phyloP scores from a whole-genome alignment of 1,284 basidiomycete species.

The Puccinia polysora region DNA sequence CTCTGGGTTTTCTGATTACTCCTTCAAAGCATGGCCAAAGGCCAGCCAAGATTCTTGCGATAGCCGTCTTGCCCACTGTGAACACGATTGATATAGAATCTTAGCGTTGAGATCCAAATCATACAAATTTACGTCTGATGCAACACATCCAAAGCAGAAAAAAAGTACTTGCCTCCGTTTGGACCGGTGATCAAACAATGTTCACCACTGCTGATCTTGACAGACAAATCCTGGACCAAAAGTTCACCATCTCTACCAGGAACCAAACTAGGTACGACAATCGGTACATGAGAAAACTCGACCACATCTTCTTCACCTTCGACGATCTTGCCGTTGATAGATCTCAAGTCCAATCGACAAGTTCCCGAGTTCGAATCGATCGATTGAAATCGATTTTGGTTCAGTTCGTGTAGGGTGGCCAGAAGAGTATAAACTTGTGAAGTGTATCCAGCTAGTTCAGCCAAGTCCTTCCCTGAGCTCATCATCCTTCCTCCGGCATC shows the following conservation, averaged over 20 bases:
- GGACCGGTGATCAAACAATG: slow-evolving; percentile 91
- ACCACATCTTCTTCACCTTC: slow-evolving; percentile 56
- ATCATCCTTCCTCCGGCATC: slow-evolving; percentile 74
- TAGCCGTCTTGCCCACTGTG: slow-evolving; percentile 81
- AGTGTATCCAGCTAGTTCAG: slow-evolving; percentile 87
- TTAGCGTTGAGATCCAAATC: too few species aligned
- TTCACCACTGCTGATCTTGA: slow-evolving; percentile 71
- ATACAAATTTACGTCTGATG: not conserved
- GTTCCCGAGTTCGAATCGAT: slow-evolving; percentile 47
- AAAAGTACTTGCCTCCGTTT: slow-evolving; percentile 47
- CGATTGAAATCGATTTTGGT: slow-evolving; percentile 52
- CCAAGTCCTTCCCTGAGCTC: slow-evolving; percentile 64
- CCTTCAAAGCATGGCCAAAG: slow-evolving; percentile 67
- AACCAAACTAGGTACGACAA: slow-evolving; percentile 65
- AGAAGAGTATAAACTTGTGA: slow-evolving; percentile 81
- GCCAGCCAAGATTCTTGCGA: slow-evolving; percentile 82
- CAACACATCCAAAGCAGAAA: not conserved
- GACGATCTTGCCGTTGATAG: slow-evolving; percentile 55
- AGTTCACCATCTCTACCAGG: slow-evolving; percentile 59
- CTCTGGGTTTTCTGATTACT: slow-evolving; percentile 54
- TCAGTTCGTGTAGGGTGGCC: slow-evolving; percentile 73
- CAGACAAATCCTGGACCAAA: slow-evolving; percentile 68
- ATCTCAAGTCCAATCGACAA: slow-evolving; percentile 54
- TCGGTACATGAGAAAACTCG: slow-evolving; percentile 66
- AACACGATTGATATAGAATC: too few species aligned